phyloP scores from a whole-genome alignment of 2,329 filamentous ascomycete genomes.

The Davidsoniella australis region DNA sequence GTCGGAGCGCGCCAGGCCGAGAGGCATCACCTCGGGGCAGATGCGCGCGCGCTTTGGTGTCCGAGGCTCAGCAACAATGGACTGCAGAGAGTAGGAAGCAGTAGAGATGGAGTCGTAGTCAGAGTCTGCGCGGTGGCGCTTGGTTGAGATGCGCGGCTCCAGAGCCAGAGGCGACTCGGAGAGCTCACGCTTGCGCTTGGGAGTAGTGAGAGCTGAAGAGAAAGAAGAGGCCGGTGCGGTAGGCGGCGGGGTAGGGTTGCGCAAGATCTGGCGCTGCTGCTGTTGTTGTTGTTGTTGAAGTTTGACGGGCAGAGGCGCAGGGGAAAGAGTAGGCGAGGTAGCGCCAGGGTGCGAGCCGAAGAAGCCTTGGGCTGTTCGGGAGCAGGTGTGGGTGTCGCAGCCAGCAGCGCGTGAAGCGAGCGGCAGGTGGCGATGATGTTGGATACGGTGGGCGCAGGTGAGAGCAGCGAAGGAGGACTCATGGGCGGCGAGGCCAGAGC shows the following conservation, averaged over 20 bases:
- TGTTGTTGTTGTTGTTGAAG: not conserved
- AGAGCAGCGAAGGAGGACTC: conserved; percentile 26
- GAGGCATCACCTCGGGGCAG: conserved; percentile 41
- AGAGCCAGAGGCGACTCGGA: conserved; percentile 7
- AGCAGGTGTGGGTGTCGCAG: conserved; percentile 20
- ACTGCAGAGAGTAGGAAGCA: conserved; percentile 12
- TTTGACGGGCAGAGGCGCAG: conserved; percentile 2
- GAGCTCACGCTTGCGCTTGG: conserved; percentile 20
- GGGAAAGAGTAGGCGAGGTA: conserved; percentile 1
- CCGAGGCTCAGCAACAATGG: conserved; percentile 21
- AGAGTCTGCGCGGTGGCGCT: conserved; percentile 31
- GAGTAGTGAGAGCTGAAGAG: conserved; percentile 36
- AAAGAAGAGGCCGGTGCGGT: conserved; percentile 19
- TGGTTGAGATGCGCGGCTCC: conserved; percentile 23
- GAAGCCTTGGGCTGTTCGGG: not conserved
- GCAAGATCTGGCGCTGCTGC: conserved; percentile 14
- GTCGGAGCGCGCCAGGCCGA: conserved; percentile 40
- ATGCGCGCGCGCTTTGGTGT: conserved; percentile 45
- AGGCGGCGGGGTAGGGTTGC: conserved; percentile 27
- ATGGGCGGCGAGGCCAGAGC: conserved; percentile 40
- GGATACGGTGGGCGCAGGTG: conserved; percentile 20
- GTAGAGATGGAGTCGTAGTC: conserved; percentile 11
- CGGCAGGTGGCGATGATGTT: conserved; percentile 43
- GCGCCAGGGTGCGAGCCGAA: not conserved
- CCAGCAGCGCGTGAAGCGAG: conserved; percentile 41